Percentiles rank a stretch among this genome's conserved stretches.
phyloP scores from a whole-genome alignment of 2,329 filamentous ascomycete species.

The Penicillium sp. region DNA sequence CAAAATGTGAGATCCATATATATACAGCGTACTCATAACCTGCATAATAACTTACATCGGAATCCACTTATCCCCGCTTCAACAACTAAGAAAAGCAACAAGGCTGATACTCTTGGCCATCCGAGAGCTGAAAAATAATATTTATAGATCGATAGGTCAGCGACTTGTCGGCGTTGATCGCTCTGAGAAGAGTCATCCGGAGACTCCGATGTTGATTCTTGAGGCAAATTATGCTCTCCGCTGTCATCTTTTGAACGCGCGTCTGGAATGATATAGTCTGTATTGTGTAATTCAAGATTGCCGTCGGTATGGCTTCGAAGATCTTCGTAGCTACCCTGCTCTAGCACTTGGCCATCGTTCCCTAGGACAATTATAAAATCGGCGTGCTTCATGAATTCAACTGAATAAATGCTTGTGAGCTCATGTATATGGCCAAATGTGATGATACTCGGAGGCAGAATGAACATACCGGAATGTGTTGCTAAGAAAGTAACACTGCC shows the following conservation, averaged over 20 bases:
- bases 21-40: not conserved
- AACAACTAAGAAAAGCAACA: constrained; percentile 16
- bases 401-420: constrained; percentile 3
- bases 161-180: not conserved
- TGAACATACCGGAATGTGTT: constrained; percentile 38
- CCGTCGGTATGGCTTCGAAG: not conserved
- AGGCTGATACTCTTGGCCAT: constrained; percentile 15
- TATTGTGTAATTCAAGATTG: not conserved
- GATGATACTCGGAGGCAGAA: not conserved
- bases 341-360: constrained; percentile 33
- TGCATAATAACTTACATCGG: not conserved
- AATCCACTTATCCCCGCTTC: not conserved
- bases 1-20: not conserved
- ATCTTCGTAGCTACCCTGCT: constrained; percentile 40
- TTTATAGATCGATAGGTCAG: constrained; percentile 25
- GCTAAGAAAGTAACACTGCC: constrained; percentile 50
- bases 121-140: constrained; percentile 28
- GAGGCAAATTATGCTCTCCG: not conserved
- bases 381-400: constrained; percentile 33
- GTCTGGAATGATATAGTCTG: not conserved
- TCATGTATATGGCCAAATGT: too few species aligned
- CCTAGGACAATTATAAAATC: constrained; percentile 48
- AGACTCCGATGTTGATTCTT: not conserved
- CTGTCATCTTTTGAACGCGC: not conserved
- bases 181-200: not conserved